Evolutionary conservation across 2,329 filamentous ascomycete genomes (phyloP).

Genomic region (Cladorrhinum sp.): DNA sequence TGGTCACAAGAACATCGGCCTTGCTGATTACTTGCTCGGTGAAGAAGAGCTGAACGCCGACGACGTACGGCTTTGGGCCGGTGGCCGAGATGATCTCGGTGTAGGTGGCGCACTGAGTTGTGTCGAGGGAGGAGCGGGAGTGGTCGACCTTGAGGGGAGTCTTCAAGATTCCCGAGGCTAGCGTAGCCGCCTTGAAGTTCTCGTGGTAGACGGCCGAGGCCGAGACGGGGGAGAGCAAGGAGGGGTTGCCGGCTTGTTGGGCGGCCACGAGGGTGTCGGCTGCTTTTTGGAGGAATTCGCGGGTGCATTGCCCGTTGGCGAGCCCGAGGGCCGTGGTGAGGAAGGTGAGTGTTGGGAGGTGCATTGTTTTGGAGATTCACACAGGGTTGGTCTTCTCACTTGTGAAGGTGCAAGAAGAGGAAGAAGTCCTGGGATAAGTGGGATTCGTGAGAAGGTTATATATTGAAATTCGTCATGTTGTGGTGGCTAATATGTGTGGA

Average conservation of each 20-base stretch:
- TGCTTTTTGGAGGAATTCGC: constrained; percentile 23
- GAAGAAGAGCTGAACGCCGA: constrained; percentile 37
- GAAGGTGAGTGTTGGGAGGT: background rate
- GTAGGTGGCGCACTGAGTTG: constrained; percentile 30
- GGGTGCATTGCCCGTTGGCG: constrained; percentile 19
- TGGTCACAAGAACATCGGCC: constrained; percentile 29
- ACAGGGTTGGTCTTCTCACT: background rate
- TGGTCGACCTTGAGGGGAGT: constrained; percentile 27
- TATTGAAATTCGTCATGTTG: background rate
- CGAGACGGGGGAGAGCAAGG: constrained; percentile 18
- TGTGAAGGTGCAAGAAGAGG: background rate
- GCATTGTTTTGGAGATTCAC: too few relatives aligned
- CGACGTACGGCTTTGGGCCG: constrained; percentile 35
- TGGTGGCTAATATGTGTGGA: constrained; percentile 4
- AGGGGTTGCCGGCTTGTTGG: constrained; percentile 23
- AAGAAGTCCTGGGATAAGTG: background rate
- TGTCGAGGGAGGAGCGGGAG: constrained; percentile 30
- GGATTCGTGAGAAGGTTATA: background rate
- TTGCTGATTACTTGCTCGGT: constrained; percentile 19
- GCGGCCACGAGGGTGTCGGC: constrained; percentile 25
- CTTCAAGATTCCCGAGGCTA: constrained; percentile 25
- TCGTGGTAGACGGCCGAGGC: constrained; percentile 20
- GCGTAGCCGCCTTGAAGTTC: constrained; percentile 17
- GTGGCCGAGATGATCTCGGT: constrained; percentile 29
- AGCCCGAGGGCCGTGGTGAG: background rate